These are phyloP conservation scores for Ophiognomonia clavigignenti-juglandacearum DNA, from an alignment of 2,329 filamentous ascomycete genomes.

Conservation along the genomic window DNA sequence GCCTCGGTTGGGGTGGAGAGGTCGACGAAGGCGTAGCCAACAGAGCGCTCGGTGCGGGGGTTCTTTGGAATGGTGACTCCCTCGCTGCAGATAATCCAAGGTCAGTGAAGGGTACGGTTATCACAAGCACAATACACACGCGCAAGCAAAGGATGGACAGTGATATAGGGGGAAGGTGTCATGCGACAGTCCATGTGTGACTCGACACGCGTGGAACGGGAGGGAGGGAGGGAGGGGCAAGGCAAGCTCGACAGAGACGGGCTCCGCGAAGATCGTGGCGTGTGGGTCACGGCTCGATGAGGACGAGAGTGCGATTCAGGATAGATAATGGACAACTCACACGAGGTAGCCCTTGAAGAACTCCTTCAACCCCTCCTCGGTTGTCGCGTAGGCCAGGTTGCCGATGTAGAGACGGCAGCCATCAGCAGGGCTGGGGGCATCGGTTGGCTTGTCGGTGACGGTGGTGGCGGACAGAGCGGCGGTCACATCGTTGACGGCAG, in stretches of 20 bases:
- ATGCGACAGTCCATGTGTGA: background rate
- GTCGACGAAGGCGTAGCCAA: slow-evolving; percentile 98
- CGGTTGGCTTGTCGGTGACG: slow-evolving; percentile 55
- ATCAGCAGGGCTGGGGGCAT: slow-evolving; percentile 96
- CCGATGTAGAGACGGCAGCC: slow-evolving; percentile 99
- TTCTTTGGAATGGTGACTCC: slow-evolving; percentile 99
- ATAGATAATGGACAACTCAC: slow-evolving; percentile 56
- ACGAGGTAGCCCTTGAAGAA: slow-evolving; percentile 99
- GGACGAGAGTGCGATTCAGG: background rate
- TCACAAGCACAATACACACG: too few relatives aligned
- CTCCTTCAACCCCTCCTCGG: slow-evolving; percentile 99
- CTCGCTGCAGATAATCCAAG: slow-evolving; percentile 59
- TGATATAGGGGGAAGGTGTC: background rate
- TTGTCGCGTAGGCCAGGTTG: slow-evolving; percentile 99
- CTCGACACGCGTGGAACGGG: background rate
- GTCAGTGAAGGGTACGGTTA: slow-evolving; percentile 27
- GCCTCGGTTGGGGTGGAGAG: slow-evolving; percentile 92
- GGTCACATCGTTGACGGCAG: slow-evolving; percentile 74
- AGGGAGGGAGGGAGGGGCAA: background rate
- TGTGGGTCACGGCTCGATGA: background rate
- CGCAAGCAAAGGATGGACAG: background rate
- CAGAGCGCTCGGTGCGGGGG: slow-evolving; percentile 95
- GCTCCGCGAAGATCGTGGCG: too few relatives aligned
- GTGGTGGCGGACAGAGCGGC: slow-evolving; percentile 68
- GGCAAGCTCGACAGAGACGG: background rate